These are phyloP conservation scores for Alternaria brassicicola DNA, from an alignment of 2,329 filamentous ascomycete genomes.

Conservation along the genomic window DNA sequence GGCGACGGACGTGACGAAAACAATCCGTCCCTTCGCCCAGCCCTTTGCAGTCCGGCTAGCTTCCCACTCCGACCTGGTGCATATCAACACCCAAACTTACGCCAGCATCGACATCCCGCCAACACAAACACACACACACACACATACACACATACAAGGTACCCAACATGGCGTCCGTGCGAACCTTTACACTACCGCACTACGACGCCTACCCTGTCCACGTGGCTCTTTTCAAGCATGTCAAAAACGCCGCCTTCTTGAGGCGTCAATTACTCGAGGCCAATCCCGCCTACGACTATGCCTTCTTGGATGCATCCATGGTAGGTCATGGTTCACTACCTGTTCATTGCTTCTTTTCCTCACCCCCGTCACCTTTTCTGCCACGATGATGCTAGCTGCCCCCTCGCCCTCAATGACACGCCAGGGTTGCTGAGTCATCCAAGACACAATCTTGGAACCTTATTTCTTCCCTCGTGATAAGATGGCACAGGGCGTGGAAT, in stretches of 20 bases:
- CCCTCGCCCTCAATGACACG: background rate
- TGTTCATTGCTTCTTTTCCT: slow-evolving; percentile 5
- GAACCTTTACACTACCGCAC: slow-evolving; percentile 76
- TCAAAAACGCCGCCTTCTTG: slow-evolving; percentile 78
- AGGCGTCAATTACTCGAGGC: slow-evolving; percentile 83
- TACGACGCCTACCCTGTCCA: slow-evolving; percentile 73
- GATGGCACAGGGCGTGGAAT: background rate
- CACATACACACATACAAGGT: too few relatives aligned
- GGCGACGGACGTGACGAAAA: background rate
- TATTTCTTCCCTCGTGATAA: background rate
- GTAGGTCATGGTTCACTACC: slow-evolving; percentile 53
- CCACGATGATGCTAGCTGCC: background rate
- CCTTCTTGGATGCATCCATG: slow-evolving; percentile 84
- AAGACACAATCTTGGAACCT: background rate
- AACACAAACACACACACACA: too few relatives aligned
- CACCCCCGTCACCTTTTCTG: background rate
- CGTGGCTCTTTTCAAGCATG: slow-evolving; percentile 74
- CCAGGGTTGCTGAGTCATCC: background rate
- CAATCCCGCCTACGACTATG: slow-evolving; percentile 88
- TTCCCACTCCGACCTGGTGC: slow-evolving; percentile 1
- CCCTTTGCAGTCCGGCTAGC: background rate
- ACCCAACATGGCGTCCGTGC: slow-evolving; percentile 59
- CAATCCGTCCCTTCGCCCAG: background rate
- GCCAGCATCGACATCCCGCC: background rate
- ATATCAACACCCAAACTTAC: slow-evolving; percentile 12